These are phyloP conservation scores for Apiospora arundinis DNA, from an alignment of 2,329 filamentous ascomycete species.

Conservation along the genomic window DNA sequence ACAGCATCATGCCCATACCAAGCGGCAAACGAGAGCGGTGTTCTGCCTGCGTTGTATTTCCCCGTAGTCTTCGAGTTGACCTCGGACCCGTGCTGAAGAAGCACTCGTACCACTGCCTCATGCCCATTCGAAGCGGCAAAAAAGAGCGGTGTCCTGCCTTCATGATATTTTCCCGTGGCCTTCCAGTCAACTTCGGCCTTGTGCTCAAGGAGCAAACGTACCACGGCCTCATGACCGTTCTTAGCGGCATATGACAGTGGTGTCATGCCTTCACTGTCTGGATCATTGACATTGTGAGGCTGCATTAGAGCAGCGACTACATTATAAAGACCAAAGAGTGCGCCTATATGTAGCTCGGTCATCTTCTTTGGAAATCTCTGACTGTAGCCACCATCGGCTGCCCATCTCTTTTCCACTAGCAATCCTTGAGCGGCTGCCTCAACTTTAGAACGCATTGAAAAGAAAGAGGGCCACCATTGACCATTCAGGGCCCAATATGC, in stretches of 20 bases:
- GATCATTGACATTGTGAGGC: neutral
- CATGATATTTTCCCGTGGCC: neutral
- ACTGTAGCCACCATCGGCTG: neutral
- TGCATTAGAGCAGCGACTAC: neutral
- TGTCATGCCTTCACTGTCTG: neutral
- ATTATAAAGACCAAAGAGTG: neutral
- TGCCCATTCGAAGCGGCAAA: neutral
- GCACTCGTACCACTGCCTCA: neutral
- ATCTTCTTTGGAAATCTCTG: neutral
- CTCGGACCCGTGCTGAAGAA: neutral
- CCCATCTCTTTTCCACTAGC: neutral
- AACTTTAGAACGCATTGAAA: neutral
- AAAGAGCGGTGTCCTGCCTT: neutral
- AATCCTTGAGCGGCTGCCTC: neutral
- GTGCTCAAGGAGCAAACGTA: neutral
- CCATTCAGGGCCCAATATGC: neutral
- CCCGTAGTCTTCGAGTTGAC: neutral
- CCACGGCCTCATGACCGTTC: neutral
- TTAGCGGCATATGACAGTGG: neutral
- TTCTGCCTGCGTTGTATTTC: constrained; percentile 26
- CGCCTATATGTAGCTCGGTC: neutral
- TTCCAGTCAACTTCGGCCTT: neutral
- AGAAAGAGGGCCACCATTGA: neutral
- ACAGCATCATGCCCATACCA: no score
- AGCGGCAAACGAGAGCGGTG: no score